Conservation (phyloP, 2,329 filamentous ascomycete species). For the Sporothrix inflata region DNA sequence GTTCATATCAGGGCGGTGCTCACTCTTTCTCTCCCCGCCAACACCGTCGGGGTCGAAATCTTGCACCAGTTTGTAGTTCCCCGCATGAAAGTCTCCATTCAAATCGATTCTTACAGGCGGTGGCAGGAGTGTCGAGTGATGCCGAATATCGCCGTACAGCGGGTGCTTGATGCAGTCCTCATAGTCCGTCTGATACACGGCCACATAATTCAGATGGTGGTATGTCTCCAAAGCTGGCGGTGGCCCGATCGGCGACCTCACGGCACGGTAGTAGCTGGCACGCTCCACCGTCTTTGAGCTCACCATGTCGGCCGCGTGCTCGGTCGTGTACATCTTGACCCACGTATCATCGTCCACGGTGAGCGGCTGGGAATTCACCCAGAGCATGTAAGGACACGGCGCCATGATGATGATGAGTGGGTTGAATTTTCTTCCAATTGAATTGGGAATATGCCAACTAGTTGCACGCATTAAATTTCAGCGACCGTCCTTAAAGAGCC, state of each 20-base stretch:
- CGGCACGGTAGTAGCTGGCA: background rate
- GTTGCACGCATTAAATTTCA: too few species aligned
- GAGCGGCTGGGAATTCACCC: background rate
- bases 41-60: background rate
- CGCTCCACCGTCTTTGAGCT: background rate
- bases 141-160: background rate
- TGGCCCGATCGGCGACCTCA: background rate
- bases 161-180: background rate
- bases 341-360: background rate
- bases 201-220: background rate
- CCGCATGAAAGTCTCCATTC: background rate
- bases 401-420: background rate
- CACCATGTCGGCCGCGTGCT: background rate
- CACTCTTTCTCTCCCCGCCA: background rate
- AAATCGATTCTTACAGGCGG: background rate
- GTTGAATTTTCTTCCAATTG: too few species aligned
- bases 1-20: background rate
- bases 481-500: too few species aligned
- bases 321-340: background rate
- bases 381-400: background rate
- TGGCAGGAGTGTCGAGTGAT: background rate
- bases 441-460: too few species aligned
- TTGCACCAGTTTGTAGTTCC: background rate
- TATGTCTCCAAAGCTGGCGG: background rate
- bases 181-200: background rate